phyloP scores from a whole-genome alignment of 2,329 filamentous ascomycete species.

The Epichloe elymi region DNA sequence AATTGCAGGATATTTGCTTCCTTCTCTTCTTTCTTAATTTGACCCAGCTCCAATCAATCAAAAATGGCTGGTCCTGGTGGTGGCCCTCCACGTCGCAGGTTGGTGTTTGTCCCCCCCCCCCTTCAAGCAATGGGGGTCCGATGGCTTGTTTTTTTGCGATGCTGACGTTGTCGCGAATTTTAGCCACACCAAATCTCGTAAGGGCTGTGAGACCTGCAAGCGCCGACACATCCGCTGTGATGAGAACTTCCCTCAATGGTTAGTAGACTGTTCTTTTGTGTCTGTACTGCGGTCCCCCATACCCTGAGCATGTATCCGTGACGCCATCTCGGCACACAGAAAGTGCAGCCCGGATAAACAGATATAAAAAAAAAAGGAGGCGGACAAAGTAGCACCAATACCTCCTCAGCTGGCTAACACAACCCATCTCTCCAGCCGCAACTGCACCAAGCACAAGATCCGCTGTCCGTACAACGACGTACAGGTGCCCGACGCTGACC shows the following conservation, averaged over 20 bases:
- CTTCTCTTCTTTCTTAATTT: neutral
- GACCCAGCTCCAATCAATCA: constrained; percentile 7
- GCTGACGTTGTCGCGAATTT: constrained; percentile 5
- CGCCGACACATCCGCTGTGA: constrained; percentile 94
- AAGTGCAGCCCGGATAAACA: neutral
- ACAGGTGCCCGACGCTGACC: constrained; percentile 48
- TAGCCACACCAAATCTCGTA: constrained; percentile 97
- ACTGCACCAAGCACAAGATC: constrained; percentile 98
- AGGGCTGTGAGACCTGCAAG: constrained; percentile 97
- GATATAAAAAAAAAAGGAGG: neutral
- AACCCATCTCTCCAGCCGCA: constrained; percentile 48
- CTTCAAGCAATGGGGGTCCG: no score
- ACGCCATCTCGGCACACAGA: neutral
- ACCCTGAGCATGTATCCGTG: neutral
- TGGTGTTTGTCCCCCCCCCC: constrained; percentile 15
- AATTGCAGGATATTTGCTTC: neutral
- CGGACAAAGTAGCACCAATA: neutral
- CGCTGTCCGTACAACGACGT: constrained; percentile 96
- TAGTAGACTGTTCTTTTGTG: constrained; percentile 19
- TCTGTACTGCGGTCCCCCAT: neutral
- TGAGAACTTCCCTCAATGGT: constrained; percentile 97
- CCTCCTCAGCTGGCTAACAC: constrained; percentile 5
- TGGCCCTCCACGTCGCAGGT: constrained; percentile 70
- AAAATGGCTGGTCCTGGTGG: constrained; percentile 87
- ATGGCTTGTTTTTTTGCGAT: constrained; percentile 4